Conservation (phyloP, 345 rosid species). For the Hibiscus mutabilis region DNA sequence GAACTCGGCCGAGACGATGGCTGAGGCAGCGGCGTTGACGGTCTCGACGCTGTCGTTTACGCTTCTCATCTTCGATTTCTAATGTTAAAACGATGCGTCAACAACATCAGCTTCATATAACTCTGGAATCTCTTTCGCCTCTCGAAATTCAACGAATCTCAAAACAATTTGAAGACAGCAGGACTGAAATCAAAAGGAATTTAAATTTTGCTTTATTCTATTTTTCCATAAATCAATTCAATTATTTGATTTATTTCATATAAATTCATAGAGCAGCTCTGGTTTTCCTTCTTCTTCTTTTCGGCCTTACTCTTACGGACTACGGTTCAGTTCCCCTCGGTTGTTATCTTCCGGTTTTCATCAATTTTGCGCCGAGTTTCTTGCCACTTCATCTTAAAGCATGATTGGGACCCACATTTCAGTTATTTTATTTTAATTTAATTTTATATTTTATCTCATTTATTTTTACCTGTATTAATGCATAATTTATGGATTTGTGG, state of each 20-base stretch:
- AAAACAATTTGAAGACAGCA: background rate
- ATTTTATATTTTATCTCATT: background rate
- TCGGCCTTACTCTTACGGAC: slow-evolving; percentile 5
- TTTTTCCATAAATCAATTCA: too few relatives aligned
- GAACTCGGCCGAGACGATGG: slow-evolving; percentile 80
- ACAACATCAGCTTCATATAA: slow-evolving; percentile 22
- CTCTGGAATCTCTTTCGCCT: slow-evolving; percentile 18
- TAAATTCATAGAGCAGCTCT: slow-evolving; percentile 1
- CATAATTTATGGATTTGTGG: background rate
- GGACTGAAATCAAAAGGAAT: background rate
- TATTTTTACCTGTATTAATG: background rate
- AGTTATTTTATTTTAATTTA: background rate
- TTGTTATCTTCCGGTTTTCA: slow-evolving; percentile 33
- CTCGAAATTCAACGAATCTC: background rate
- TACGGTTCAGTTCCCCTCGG: slow-evolving; percentile 23
- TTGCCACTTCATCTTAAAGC: slow-evolving; percentile 43
- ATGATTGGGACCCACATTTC: slow-evolving; percentile 33
- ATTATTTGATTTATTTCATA: background rate
- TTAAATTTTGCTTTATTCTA: background rate
- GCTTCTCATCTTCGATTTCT: slow-evolving; percentile 38
- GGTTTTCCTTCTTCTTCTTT: background rate
- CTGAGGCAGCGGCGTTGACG: slow-evolving; percentile 90
- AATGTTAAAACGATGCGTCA: slow-evolving; percentile 9
- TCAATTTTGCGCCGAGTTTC: slow-evolving; percentile 33
- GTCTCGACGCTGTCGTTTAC: slow-evolving; percentile 60